Evolutionary conservation across 2,329 filamentous ascomycete genomes (phyloP).

Genomic region (Aspergillus amoenus): DNA sequence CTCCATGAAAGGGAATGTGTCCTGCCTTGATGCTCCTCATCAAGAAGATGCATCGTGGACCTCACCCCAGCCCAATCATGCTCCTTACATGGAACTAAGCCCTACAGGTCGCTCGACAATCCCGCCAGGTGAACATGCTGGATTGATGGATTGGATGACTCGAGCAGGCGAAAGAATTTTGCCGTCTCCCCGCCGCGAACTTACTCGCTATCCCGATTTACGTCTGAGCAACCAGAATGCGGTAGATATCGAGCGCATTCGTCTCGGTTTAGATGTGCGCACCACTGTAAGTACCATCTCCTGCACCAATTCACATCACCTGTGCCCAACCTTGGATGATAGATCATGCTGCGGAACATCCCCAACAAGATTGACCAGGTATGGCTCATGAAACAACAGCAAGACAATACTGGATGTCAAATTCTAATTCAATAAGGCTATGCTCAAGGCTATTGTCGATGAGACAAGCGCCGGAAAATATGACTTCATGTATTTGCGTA

Average conservation of each 20-base stretch:
- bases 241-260: slow-evolving; percentile 46
- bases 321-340: neutral
- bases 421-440: slow-evolving; percentile 47
- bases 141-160: slow-evolving; percentile 33
- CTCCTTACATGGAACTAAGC: slow-evolving; percentile 35
- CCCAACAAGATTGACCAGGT: slow-evolving; percentile 79
- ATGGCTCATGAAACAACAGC: slow-evolving; percentile 15
- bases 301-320: neutral
- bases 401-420: neutral
- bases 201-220: slow-evolving; percentile 26
- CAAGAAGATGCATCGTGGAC: slow-evolving; percentile 17
- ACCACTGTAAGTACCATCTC: slow-evolving; percentile 62
- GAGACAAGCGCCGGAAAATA: slow-evolving; percentile 77
- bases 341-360: slow-evolving; percentile 95
- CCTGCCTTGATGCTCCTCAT: slow-evolving; percentile 18
- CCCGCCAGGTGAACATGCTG: slow-evolving; percentile 34
- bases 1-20: slow-evolving; percentile 17
- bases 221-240: slow-evolving; percentile 43
- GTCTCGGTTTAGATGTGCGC: slow-evolving; percentile 67
- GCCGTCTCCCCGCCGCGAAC: slow-evolving; percentile 29
- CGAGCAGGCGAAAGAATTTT: slow-evolving; percentile 29
- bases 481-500: slow-evolving; percentile 93
- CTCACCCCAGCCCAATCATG: slow-evolving; percentile 14
- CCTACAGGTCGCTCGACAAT: slow-evolving; percentile 43
- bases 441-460: slow-evolving; percentile 78